These are phyloP conservation scores for Erysimum pusillum DNA, from an alignment of 441 rosid species.

Conservation along the genomic window DNA sequence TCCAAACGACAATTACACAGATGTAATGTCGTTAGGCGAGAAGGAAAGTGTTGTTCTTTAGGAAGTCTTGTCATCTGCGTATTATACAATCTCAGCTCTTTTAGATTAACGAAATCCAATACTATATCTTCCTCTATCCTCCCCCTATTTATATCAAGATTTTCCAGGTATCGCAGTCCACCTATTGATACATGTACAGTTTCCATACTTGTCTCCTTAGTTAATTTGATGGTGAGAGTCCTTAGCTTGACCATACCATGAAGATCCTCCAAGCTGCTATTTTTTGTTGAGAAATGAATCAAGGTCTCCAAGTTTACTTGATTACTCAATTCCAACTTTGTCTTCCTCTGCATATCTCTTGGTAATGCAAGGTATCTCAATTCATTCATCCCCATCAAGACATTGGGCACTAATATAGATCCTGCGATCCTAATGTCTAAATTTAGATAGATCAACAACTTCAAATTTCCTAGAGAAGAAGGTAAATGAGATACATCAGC, in stretches of 20 bases:
- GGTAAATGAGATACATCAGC: neutral
- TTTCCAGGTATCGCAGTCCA: neutral
- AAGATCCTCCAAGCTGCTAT: neutral
- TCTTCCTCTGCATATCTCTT: neutral
- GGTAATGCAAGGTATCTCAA: neutral
- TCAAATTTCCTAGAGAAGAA: neutral
- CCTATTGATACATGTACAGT: neutral
- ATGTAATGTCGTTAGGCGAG: neutral
- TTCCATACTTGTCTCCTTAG: neutral
- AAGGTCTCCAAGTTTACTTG: neutral
- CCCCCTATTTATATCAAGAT: neutral
- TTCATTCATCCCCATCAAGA: neutral
- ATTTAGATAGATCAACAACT: neutral
- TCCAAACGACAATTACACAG: accelerated
- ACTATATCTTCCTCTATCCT: neutral
- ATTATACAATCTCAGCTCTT: accelerated
- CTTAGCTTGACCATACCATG: neutral
- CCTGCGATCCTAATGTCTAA: neutral
- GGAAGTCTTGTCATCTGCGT: neutral
- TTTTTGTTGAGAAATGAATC: neutral
- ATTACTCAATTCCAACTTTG: neutral
- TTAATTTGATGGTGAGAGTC: neutral
- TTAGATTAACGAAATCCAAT: neutral
- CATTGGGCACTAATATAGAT: too few relatives aligned
- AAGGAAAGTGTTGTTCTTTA: neutral